These are phyloP conservation scores for Boletus rufocinnamomeus DNA, from an alignment of 768 basidiomycete species.

Conservation along the genomic window DNA sequence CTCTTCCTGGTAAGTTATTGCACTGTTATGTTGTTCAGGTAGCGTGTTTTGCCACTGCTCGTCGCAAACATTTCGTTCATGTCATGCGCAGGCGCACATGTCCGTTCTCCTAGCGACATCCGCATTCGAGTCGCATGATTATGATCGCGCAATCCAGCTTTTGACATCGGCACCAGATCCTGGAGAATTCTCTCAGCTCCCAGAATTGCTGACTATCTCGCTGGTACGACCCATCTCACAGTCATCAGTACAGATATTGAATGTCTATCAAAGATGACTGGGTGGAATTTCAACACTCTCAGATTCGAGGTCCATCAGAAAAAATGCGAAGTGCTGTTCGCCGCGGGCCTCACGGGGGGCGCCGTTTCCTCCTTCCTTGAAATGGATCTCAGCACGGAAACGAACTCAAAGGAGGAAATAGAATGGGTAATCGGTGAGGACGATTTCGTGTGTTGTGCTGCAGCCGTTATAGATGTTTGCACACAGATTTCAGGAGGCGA, in stretches of 20 bases:
- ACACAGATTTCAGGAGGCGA: conserved; percentile 11
- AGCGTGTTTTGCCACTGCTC: background rate
- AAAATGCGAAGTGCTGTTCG: conserved; percentile 12
- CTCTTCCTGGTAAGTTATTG: background rate
- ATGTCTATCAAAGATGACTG: conserved; percentile 11
- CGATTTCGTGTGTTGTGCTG: background rate
- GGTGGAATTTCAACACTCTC: conserved; percentile 16
- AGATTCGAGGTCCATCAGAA: conserved; percentile 6
- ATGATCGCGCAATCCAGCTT: conserved; percentile 8
- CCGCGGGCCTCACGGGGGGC: background rate
- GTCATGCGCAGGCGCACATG: conserved; percentile 9
- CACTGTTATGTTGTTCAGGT: conserved; percentile 13
- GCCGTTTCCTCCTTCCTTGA: conserved; percentile 10
- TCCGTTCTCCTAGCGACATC: conserved; percentile 15
- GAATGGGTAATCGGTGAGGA: conserved; percentile 12
- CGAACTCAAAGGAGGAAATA: background rate
- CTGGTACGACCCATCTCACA: conserved; percentile 7
- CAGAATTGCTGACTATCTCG: conserved; percentile 18
- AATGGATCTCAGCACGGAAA: background rate
- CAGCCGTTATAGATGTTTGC: background rate
- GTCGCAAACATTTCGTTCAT: background rate
- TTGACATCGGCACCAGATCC: conserved; percentile 6
- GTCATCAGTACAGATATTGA: background rate
- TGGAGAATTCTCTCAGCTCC: conserved; percentile 1
- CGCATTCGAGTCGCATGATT: conserved; percentile 11